Percentiles rank a stretch among this genome's conserved stretches.
phyloP scores from a whole-genome alignment of 345 rosid species.

The Passiflora organensis region DNA sequence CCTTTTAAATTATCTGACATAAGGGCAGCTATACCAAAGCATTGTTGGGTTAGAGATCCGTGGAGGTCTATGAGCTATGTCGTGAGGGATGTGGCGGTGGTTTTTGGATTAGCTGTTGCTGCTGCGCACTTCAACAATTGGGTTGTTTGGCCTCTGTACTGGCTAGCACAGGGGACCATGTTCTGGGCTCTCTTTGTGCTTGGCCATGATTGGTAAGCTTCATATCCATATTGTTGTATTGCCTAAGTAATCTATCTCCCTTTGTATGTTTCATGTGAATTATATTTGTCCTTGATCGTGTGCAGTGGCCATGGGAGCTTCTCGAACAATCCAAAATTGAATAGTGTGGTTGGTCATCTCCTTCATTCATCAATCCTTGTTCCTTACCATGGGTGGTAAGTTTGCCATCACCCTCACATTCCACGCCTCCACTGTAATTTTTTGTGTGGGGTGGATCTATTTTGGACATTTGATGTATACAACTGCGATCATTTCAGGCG shows the following conservation, averaged over 20 bases:
- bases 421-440: too few relatives aligned
- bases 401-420: too few relatives aligned
- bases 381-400: constrained; percentile 94
- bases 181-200: constrained; percentile 98
- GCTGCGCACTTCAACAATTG: constrained; percentile 64
- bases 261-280: too few relatives aligned
- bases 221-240: too few relatives aligned
- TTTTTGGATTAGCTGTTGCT: constrained; percentile 64
- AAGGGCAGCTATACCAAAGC: constrained; percentile 83
- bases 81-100: constrained; percentile 62
- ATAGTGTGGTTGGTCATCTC: constrained; percentile 76
- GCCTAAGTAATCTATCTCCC: too few relatives aligned
- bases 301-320: constrained; percentile 94
- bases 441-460: too few relatives aligned
- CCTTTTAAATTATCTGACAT: constrained; percentile 51
- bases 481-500: constrained; percentile 43
- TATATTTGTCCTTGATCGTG: not conserved
- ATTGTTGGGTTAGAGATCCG: constrained; percentile 89
- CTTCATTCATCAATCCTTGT: constrained; percentile 89
- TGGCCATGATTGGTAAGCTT: constrained; percentile 82
- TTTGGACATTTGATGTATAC: not conserved
- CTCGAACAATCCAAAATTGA: constrained; percentile 59
- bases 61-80: constrained; percentile 83
- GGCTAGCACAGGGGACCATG: constrained; percentile 93
- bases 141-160: constrained; percentile 88